A percentile compares a stretch with the other conserved stretches of the same genome.
These are phyloP conservation scores for Rhodofomes roseus DNA, from an alignment of 1,284 basidiomycete species.

Conservation along the genomic window DNA sequence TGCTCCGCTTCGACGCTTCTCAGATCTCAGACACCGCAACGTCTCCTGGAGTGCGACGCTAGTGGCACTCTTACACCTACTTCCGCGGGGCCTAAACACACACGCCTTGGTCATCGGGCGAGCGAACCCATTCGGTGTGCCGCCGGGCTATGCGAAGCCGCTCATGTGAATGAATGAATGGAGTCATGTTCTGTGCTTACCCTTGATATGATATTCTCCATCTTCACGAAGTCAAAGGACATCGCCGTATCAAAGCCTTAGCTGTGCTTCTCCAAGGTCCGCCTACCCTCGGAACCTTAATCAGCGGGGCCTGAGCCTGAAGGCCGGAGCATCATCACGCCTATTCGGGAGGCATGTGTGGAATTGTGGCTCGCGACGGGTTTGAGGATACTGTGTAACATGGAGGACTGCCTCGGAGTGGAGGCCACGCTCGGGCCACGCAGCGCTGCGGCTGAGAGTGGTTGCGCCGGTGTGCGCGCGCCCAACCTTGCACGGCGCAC, in stretches of 20 bases:
- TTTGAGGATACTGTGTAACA: not conserved
- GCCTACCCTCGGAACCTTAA: not conserved
- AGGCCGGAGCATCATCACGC: not conserved
- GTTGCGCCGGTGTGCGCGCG: too few relatives aligned
- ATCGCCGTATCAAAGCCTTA: not conserved
- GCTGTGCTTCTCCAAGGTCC: not conserved
- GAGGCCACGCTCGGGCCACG: not conserved
- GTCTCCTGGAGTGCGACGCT: not conserved
- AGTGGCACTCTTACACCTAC: not conserved
- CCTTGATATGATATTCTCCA: not conserved
- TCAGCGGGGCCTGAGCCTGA: too few relatives aligned
- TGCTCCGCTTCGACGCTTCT: not conserved
- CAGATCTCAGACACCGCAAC: not conserved
- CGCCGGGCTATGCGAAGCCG: not conserved
- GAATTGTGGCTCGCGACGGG: not conserved
- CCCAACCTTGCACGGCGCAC: not conserved
- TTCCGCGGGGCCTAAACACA: not conserved
- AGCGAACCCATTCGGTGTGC: not conserved
- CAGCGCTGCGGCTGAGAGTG: not conserved
- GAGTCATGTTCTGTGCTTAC: not conserved
- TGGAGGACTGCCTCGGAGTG: not conserved
- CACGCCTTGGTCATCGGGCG: not conserved
- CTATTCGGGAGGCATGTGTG: not conserved
- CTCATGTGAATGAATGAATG: too few relatives aligned
- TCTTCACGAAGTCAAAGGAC: not conserved